Base-by-base conservation (phyloP, 2,329 filamentous ascomycete genomes). In the Monosporascus sp. region DNA sequence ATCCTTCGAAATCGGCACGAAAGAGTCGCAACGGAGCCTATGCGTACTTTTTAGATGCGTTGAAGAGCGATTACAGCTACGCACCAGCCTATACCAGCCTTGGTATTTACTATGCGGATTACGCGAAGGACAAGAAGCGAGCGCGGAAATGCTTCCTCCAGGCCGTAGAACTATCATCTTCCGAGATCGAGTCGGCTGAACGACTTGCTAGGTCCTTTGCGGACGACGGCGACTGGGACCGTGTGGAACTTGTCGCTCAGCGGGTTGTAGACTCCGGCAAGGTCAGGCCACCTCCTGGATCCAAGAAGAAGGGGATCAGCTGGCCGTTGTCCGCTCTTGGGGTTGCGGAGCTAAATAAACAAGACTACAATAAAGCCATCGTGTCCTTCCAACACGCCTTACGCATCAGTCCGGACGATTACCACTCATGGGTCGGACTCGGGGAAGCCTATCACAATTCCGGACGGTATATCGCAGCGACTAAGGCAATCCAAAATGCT, bases 371-470 rank as follows among this genome's bases (percentile, higher is more conserved):
- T 60, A 88, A 90, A 66, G 91, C 91, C 37, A 91, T 97, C 51
- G 86, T 93, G 8, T 96, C 91, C 0, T 99, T 97, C 68, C 89
- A 97, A 65, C 85, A 90, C 2, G 92, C 94, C 11, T 76, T 99
- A 37, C 81, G 93, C 51, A 89, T 96, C 48, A 83, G 85, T 2
- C 91, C 92, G 0, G 77, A 86, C 43, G 91, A 97, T 69, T 97
- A 97, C 65, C 88, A 99, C 71, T 96, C 90, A 0, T 99, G 93
- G 84, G 89, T 99, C 24, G 94, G 94, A 1, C 79, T 99, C 1
- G 94, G 93, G n/a, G 94, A 99, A 72, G 96, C 91, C 65, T 99
- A 99, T 65, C 88, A 97, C 67, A 94, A 89, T 61, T 96, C 92
- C 17, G 93, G 94, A 9, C 82, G 93, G 57, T 95, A 95, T 65